phyloP scores from a whole-genome alignment of 371 early-diverging fungal genomes.

The Haplosporangium sp. region DNA sequence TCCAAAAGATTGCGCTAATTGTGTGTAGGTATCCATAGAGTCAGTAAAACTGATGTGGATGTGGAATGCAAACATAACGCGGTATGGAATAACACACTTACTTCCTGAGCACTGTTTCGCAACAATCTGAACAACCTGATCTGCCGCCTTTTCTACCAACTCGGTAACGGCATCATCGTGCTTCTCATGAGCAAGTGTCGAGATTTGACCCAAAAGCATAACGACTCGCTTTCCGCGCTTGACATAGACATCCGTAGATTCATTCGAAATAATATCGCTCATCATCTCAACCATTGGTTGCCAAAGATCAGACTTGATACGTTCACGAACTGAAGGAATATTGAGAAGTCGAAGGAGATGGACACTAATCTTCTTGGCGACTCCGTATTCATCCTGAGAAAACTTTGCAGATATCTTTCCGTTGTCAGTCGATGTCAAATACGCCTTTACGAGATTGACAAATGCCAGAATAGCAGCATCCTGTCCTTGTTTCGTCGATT shows the following conservation, averaged over 20 bases:
- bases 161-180: conserved; percentile 17
- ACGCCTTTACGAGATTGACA: conserved; percentile 20
- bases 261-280: conserved; percentile 27
- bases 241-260: conserved; percentile 26
- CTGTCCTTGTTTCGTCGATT: conserved; percentile 44
- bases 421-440: conserved; percentile 12
- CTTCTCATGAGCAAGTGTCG: conserved; percentile 30
- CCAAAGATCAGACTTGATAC: conserved; percentile 32
- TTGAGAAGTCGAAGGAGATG: conserved; percentile 39
- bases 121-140: conserved; percentile 47
- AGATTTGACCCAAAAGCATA: conserved; percentile 27
- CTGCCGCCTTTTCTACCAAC: conserved; percentile 36
- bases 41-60: background rate
- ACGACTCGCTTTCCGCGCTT: conserved; percentile 43
- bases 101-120: conserved; percentile 49
- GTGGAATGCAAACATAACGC: background rate
- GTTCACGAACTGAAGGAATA: conserved; percentile 42
- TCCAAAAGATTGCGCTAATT: conserved; percentile 47
- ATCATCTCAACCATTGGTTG: conserved; percentile 27
- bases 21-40: background rate
- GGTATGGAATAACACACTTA: conserved; percentile 15
- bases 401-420: conserved; percentile 25
- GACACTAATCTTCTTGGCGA: conserved; percentile 29
- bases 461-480: conserved; percentile 35
- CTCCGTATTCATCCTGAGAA: conserved; percentile 31